Base-by-base conservation (phyloP, 805 yeast genomes). In the Candida succiphila region DNA sequence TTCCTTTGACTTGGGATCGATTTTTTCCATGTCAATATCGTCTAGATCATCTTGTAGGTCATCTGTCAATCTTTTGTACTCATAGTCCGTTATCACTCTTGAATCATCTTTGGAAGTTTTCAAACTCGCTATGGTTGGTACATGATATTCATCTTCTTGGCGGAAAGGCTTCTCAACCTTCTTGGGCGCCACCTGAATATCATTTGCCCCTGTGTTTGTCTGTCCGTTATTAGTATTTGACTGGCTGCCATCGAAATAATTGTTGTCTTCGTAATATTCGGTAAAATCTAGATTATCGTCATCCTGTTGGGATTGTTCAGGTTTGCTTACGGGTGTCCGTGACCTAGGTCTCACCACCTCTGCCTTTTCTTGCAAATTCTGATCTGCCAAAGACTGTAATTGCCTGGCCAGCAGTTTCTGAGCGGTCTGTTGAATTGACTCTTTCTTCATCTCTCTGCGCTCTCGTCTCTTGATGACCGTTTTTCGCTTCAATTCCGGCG, bases 1-100 rank as follows among this genome's bases (percentile, higher is more conserved):
- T 41, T 83, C 87, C 17, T 70, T 58, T 0, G 96, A 87, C 4
- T 76, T 69, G 8, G 96, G 95, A 51, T 92, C 95, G 18, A 92
- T 73, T 1, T 73, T 62, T 40, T 81, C 80, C 30, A 82, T 60
- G 53, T 78, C 81, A 16, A 83, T 59, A 1, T 78, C 83, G 35
- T 77, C 84, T 8, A 87, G 68, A 23, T 75, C 79, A 33, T 66
- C 66, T 25, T 75, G 72, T 25, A 72, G 56, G 25, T 74, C 74
- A 20, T 62, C 66, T 4, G 80, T 69, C 30, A 75, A 61, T 17
- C 76, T 73, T 26, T 74, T 72, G 39, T 75, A 74, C 37, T 86
- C 95, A 15, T 75, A 79, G 27, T 78, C 79, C 0, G 86, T 72
- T 49, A 82, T 69, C 36, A 92, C 57, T 38, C 99, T 70, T 21